Evolutionary conservation across 257 asterid genomes (phyloP).

Genomic region (Paraleonurus japonicus): DNA sequence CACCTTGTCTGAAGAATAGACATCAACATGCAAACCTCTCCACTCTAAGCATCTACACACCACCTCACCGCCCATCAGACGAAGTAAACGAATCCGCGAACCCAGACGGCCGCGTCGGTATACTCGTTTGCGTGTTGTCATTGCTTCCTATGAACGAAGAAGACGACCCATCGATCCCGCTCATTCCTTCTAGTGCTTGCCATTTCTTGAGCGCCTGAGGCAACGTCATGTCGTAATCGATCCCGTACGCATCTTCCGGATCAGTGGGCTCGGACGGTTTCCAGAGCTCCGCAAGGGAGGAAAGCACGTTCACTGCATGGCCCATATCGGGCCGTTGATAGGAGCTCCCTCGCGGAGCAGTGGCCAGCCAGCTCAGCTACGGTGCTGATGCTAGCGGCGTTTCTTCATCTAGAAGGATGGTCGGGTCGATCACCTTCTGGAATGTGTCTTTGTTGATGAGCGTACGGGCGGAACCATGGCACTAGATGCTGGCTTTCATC

Average conservation of each 20-base stretch:
- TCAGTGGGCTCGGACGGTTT: conserved; percentile 71
- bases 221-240: conserved; percentile 72
- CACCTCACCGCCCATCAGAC: conserved; percentile 59
- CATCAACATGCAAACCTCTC: conserved; percentile 20
- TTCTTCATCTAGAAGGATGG: conserved; percentile 52
- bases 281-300: conserved; percentile 82
- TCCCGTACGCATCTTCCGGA: conserved; percentile 64
- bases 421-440: conserved; percentile 58
- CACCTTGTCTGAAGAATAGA: conserved; percentile 18
- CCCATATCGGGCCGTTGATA: conserved; percentile 86
- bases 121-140: conserved; percentile 71
- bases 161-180: conserved; percentile 48
- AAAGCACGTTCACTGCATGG: conserved; percentile 74
- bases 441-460: conserved; percentile 52
- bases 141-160: conserved; percentile 53
- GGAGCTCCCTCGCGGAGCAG: conserved; percentile 77
- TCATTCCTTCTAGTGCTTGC: conserved; percentile 80
- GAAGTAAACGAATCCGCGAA: conserved; percentile 78
- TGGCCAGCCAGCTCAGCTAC: conserved; percentile 88
- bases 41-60: background rate
- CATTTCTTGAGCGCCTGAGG: conserved; percentile 88
- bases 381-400: conserved; percentile 52
- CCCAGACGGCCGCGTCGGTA: conserved; percentile 73
- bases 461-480: conserved; percentile 75
- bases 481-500: conserved; percentile 76